Evolutionary conservation across 768 basidiomycete genomes (phyloP).

Genomic region (Leccinum broughii): DNA sequence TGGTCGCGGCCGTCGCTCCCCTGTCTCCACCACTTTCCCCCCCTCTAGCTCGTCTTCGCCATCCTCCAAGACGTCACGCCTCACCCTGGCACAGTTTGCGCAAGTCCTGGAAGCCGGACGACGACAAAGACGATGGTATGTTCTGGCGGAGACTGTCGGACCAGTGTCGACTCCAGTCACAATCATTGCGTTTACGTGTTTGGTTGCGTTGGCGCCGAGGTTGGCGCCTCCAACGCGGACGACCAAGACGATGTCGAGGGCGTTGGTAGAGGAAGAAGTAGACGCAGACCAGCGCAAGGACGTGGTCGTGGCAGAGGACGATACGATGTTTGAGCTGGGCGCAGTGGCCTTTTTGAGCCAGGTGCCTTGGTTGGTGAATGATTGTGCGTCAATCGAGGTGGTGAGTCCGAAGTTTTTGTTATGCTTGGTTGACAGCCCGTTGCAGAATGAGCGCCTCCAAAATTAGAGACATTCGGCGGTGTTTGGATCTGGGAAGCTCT

Average conservation of each 20-base stretch:
- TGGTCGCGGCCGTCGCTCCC: not conserved
- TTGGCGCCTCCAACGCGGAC: not conserved
- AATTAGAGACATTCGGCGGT: no score
- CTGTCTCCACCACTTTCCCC: not conserved
- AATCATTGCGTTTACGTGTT: not conserved
- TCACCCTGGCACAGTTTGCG: no score
- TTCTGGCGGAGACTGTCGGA: not conserved
- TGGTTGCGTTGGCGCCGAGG: not conserved
- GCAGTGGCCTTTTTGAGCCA: slow-evolving; percentile 13
- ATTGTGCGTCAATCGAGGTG: not conserved
- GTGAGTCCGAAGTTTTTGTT: no score
- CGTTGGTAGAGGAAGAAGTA: not conserved
- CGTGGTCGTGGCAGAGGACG: not conserved
- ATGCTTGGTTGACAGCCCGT: no score
- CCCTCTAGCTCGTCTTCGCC: not conserved
- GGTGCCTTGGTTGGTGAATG: slow-evolving; percentile 1
- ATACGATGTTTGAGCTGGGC: slow-evolving; percentile 14
- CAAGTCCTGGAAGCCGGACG: not conserved
- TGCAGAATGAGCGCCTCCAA: no score
- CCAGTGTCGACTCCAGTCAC: not conserved
- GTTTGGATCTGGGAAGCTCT: no score
- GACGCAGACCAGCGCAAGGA: not conserved
- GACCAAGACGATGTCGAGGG: not conserved
- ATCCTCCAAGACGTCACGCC: not conserved
- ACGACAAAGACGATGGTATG: not conserved